Conservation (phyloP, 208 protist species). For the Wallacemonas sp. region DNA sequence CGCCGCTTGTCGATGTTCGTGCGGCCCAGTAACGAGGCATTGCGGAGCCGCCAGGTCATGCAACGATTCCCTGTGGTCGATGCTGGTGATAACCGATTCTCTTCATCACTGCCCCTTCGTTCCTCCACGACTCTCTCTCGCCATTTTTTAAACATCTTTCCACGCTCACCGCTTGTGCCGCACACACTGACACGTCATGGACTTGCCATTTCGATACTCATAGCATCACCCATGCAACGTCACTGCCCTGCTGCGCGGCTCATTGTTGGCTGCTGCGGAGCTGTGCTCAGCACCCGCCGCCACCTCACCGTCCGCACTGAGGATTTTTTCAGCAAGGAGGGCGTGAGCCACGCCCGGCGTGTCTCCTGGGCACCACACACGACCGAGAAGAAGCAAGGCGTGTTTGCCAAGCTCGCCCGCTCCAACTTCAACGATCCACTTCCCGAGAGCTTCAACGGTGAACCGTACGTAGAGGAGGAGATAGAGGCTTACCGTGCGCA, state of each 20-base stretch:
- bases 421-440: slow-evolving; percentile 88
- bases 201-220: too few species aligned
- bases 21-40: too few species aligned
- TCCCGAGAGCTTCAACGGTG: slow-evolving; percentile 56
- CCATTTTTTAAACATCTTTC: too few species aligned
- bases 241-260: neutral
- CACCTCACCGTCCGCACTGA: slow-evolving; percentile 78
- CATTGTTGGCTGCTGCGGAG: neutral
- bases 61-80: too few species aligned
- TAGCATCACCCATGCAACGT: neutral
- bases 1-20: too few species aligned
- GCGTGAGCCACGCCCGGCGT: slow-evolving; percentile 82
- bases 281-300: slow-evolving; percentile 5
- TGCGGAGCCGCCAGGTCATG: too few species aligned
- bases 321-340: slow-evolving; percentile 91
- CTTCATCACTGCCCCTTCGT: too few species aligned
- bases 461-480: slow-evolving; percentile 87
- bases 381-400: slow-evolving; percentile 87
- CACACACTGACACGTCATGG: too few species aligned
- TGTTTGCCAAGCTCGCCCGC: slow-evolving; percentile 83
- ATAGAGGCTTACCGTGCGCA: slow-evolving; percentile 85
- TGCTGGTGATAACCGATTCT: too few species aligned
- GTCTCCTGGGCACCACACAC: slow-evolving; percentile 90
- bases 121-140: too few species aligned
- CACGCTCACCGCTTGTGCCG: too few species aligned